These are phyloP conservation scores for Saccharum spontaneum DNA, from an alignment of 176 grass and related monocot genomes.

Conservation along the genomic window DNA sequence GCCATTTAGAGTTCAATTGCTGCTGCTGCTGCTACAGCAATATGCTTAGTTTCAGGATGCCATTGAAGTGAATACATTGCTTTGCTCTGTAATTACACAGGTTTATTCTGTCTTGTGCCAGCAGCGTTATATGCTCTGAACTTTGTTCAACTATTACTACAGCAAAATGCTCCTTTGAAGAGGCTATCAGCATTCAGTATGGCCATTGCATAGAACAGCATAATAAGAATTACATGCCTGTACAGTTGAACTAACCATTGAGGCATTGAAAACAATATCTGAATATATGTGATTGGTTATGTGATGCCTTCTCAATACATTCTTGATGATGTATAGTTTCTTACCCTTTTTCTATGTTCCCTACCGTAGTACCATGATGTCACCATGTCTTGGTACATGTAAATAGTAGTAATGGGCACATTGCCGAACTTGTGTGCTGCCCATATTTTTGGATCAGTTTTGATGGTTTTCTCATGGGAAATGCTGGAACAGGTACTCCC, in stretches of 20 bases:
- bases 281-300: conserved; percentile 14
- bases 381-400: background rate
- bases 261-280: conserved; percentile 16
- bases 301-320: background rate
- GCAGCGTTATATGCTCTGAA: conserved; percentile 1
- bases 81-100: conserved; percentile 21
- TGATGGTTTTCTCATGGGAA: conserved; percentile 23
- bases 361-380: conserved; percentile 9
- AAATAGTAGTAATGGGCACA: background rate
- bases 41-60: conserved; percentile 23
- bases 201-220: background rate
- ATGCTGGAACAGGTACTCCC: conserved; percentile 78
- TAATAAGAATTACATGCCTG: conserved; percentile 15
- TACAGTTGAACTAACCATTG: conserved; percentile 9
- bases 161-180: conserved; percentile 25
- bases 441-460: conserved; percentile 10
- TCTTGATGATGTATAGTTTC: conserved; percentile 31
- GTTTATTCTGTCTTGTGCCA: conserved; percentile 4
- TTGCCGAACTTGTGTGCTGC: background rate
- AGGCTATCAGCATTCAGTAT: conserved; percentile 21
- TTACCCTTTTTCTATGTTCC: conserved; percentile 1
- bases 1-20: conserved; percentile 27
- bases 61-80: conserved; percentile 27
- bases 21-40: conserved; percentile 18
- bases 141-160: conserved; percentile 17